Conservation (phyloP, 441 rosid species). For the Iberis amara region DNA sequence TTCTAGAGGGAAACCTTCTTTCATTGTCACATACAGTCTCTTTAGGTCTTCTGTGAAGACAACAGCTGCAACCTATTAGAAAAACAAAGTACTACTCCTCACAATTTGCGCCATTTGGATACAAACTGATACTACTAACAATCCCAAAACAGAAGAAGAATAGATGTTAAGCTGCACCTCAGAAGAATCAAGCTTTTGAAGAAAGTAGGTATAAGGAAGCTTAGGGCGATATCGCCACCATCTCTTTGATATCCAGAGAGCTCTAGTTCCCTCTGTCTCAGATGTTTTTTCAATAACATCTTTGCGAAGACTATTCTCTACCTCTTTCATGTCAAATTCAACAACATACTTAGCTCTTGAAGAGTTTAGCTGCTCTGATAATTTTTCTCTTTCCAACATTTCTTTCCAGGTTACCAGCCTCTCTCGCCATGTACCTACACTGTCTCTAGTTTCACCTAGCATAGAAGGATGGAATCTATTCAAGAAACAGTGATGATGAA, state of each 20-base stretch:
- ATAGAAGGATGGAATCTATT: constrained; percentile 21
- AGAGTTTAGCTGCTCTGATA: constrained; percentile 59
- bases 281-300: constrained; percentile 60
- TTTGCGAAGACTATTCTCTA: constrained; percentile 85
- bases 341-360: constrained; percentile 65
- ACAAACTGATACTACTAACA: too few relatives aligned
- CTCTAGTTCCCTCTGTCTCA: constrained; percentile 64
- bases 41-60: constrained; percentile 95
- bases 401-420: constrained; percentile 73
- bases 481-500: constrained; percentile 17
- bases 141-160: too few relatives aligned
- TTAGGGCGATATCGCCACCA: constrained; percentile 98
- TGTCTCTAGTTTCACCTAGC: constrained; percentile 46
- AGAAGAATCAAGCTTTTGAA: constrained; percentile 82
- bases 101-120: too few relatives aligned
- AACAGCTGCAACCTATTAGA: constrained; percentile 80
- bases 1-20: constrained; percentile 93
- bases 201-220: constrained; percentile 88
- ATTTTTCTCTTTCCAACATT: constrained; percentile 58
- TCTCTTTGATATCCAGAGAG: constrained; percentile 93
- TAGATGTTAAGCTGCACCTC: constrained; percentile 43
- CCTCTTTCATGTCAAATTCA: constrained; percentile 96
- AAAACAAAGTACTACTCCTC: background rate
- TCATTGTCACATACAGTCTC: constrained; percentile 82
- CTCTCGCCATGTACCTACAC: constrained; percentile 64